Base-by-base conservation (phyloP, 1,284 basidiomycete species). In the Pascua sp. region DNA sequence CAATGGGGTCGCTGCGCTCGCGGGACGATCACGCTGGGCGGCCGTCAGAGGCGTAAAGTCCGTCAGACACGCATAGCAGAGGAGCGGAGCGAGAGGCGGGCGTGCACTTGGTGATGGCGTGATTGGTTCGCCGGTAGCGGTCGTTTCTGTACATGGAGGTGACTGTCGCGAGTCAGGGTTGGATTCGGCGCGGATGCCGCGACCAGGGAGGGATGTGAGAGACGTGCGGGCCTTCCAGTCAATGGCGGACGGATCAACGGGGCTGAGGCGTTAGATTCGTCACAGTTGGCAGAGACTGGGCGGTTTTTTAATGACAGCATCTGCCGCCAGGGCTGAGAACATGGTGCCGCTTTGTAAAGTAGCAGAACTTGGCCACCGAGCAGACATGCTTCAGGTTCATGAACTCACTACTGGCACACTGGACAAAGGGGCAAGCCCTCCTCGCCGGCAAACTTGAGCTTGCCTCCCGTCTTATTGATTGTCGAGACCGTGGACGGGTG, bases 401-500 rank as follows among this genome's bases (percentile, higher is more conserved):
- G 24, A 7, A 77, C 84, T 50, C 54, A 89, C 90, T 86, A 80
- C 67, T 86, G 82, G 68, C 91, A 94, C 4, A 92, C 72, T 7
- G 84, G 77, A 69, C 91, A 93, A 5, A 67, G 42, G 0, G 50
- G 55, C 5, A 48, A 55, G 12, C 69, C 67, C 0, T 76, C 78
- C 10, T 75, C 76, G 0, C 83, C 83, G 64, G 87, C 88, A 10
- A 91, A 87, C 11, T 85, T 82, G 40, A 94, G 78, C 75, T 94
- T 94, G 24, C 82, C 85, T 61, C 89, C 90, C 0, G 91, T 94
- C 47, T 88, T 82, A 32, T 85, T 86, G 54, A 94, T 90, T 0
- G 91, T 87, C 8, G 89, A 91, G 4, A 94, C 91, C 0, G 91
- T 94, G 0, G 90, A 89, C 0, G 91, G 91, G 72, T 90, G 93